Conservation (phyloP, 495 filamentous ascomycete genomes). For the Penicillium bialowiezense region DNA sequence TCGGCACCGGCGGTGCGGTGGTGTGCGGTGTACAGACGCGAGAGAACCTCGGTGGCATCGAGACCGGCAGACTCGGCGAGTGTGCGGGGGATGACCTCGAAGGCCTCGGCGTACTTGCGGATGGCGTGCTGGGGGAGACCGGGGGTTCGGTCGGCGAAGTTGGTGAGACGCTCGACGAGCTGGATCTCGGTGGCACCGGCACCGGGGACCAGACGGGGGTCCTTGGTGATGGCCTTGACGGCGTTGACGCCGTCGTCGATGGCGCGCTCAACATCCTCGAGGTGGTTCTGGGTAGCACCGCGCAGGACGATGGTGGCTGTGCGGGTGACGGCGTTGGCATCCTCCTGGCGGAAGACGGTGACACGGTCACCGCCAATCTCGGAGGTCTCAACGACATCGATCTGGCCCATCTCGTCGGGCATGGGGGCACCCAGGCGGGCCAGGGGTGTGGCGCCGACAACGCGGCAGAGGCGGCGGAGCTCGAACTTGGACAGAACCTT, state of each 20-base stretch:
- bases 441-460: constrained; percentile 93
- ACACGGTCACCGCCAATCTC: constrained; percentile 99
- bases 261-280: constrained; percentile 95
- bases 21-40: constrained; percentile 88
- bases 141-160: constrained; percentile 84
- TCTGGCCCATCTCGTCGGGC: constrained; percentile 97
- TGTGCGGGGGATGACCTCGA: constrained; percentile 92
- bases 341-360: constrained; percentile 97
- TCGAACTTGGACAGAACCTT: constrained; percentile 99
- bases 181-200: constrained; percentile 96
- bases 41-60: constrained; percentile 92
- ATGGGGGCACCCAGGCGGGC: constrained; percentile 95
- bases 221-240: constrained; percentile 96
- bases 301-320: constrained; percentile 94
- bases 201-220: constrained; percentile 85
- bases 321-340: constrained; percentile 81
- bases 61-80: constrained; percentile 92
- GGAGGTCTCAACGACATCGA: constrained; percentile 94
- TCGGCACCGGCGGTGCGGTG: constrained; percentile 48
- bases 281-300: constrained; percentile 94
- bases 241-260: constrained; percentile 99
- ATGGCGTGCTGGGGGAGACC: constrained; percentile 93
- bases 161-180: constrained; percentile 85
- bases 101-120: constrained; percentile 95
- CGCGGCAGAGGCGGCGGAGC: constrained; percentile 86